These are phyloP conservation scores for Plenodomus tracheiphilus DNA, from an alignment of 2,329 filamentous ascomycete species.

Conservation along the genomic window DNA sequence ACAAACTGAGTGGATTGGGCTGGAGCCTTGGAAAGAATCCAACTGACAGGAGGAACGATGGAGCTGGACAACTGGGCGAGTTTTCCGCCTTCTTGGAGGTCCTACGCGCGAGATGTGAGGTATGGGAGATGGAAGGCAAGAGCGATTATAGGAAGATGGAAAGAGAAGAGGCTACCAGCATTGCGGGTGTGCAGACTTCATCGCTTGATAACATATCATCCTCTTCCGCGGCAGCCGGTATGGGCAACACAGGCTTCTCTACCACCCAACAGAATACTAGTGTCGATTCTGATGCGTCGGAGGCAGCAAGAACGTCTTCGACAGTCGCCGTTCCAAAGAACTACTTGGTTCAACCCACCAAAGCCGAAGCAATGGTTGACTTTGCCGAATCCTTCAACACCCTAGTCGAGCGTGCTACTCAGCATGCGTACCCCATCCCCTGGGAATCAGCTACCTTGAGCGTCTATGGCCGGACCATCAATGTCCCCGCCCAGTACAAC, in stretches of 20 bases:
- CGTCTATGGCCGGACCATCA: constrained; percentile 67
- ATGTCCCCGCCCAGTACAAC: constrained; percentile 60
- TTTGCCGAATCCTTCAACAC: constrained; percentile 27
- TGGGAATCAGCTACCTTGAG: constrained; percentile 53
- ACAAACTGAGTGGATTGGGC: constrained; percentile 40
- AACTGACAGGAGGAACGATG: constrained; percentile 46
- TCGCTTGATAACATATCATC: background rate
- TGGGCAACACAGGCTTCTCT: background rate
- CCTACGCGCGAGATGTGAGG: constrained; percentile 74
- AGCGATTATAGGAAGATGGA: constrained; percentile 66
- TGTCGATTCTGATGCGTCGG: constrained; percentile 1
- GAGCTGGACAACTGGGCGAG: constrained; percentile 61
- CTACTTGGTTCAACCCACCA: constrained; percentile 38
- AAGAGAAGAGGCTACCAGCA: constrained; percentile 27
- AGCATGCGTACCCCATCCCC: constrained; percentile 39
- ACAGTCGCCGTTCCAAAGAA: constrained; percentile 32
- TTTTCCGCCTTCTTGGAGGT: constrained; percentile 78
- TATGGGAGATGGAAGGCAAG: constrained; percentile 80
- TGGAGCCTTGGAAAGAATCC: constrained; percentile 54
- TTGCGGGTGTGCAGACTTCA: constrained; percentile 2
- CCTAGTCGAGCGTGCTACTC: constrained; percentile 24
- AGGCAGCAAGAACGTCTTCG: constrained; percentile 1
- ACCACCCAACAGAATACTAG: background rate
- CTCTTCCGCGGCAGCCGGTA: background rate
- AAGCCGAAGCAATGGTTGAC: constrained; percentile 20